Percentiles rank a stretch among this genome's conserved stretches.
These are phyloP conservation scores for Cyclanthera cordifolia DNA, from an alignment of 306 rosid species.

Conservation along the genomic window DNA sequence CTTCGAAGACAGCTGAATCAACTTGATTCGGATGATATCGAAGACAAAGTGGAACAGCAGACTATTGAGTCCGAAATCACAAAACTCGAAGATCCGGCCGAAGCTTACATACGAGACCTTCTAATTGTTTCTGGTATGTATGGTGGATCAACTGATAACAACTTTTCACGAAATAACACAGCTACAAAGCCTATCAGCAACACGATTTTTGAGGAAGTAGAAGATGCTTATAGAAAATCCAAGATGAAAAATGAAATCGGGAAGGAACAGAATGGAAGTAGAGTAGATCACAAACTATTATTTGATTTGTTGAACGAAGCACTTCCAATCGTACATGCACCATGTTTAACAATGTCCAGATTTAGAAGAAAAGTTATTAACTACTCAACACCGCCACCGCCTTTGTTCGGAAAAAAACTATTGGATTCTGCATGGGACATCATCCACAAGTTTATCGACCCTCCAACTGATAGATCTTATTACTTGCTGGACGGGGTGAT, in stretches of 20 bases:
- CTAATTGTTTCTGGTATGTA: slow-evolving; percentile 83
- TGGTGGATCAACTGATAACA: slow-evolving; percentile 60
- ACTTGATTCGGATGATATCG: slow-evolving; percentile 53
- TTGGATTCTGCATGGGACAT: slow-evolving; percentile 55
- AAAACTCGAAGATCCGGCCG: slow-evolving; percentile 57
- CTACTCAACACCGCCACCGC: slow-evolving; percentile 31
- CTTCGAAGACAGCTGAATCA: slow-evolving; percentile 69
- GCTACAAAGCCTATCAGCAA: slow-evolving; percentile 53
- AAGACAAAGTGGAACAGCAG: slow-evolving; percentile 31
- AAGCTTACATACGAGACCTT: slow-evolving; percentile 70
- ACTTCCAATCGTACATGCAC: slow-evolving; percentile 56
- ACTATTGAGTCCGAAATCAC: slow-evolving; percentile 34
- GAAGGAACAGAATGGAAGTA: slow-evolving; percentile 32
- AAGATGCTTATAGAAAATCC: slow-evolving; percentile 45
- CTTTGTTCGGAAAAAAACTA: slow-evolving; percentile 52
- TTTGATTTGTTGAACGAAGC: slow-evolving; percentile 72
- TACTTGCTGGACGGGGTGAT: slow-evolving; percentile 55
- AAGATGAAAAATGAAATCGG: slow-evolving; percentile 22
- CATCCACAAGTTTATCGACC: slow-evolving; percentile 27
- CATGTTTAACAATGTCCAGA: slow-evolving; percentile 32
- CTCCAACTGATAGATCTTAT: slow-evolving; percentile 31
- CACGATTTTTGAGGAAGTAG: slow-evolving; percentile 70
- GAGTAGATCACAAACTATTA: slow-evolving; percentile 40
- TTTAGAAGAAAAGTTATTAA: slow-evolving; percentile 40
- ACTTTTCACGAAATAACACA: slow-evolving; percentile 46